Conservation (phyloP, 495 filamentous ascomycete species). For the Lasiosphaeris hirsuta region DNA sequence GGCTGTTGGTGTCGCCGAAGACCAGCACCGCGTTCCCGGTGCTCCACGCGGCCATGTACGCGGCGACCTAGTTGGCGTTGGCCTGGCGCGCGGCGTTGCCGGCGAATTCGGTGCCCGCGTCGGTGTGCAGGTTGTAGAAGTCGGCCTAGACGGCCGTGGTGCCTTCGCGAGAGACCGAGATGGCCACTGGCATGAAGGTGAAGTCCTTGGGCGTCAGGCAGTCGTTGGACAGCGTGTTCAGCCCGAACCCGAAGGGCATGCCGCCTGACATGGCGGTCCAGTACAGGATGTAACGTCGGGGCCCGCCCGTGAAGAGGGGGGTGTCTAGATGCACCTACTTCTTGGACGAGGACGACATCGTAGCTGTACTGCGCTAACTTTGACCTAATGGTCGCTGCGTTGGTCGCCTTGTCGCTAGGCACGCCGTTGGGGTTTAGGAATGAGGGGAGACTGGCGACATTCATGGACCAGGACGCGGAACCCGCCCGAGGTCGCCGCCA, state of each 20-base stretch:
- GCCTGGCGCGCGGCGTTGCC: constrained; percentile 50
- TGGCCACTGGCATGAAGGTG: constrained; percentile 52
- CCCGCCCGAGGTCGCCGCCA: constrained; percentile 20
- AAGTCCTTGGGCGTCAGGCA: constrained; percentile 66
- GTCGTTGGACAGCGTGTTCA: constrained; percentile 59
- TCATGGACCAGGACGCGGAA: constrained; percentile 57
- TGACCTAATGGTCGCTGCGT: constrained; percentile 45
- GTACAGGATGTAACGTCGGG: constrained; percentile 50
- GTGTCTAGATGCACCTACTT: constrained; percentile 72
- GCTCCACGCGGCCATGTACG: constrained; percentile 51
- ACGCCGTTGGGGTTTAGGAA: constrained; percentile 52
- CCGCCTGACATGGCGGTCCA: constrained; percentile 59
- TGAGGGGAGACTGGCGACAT: constrained; percentile 58
- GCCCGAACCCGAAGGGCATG: constrained; percentile 56
- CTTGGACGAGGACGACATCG: constrained; percentile 60
- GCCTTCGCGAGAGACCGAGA: constrained; percentile 14
- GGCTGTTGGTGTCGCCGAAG: constrained; percentile 58
- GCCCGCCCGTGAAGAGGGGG: constrained; percentile 55
- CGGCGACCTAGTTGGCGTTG: constrained; percentile 54
- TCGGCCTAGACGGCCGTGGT: constrained; percentile 46
- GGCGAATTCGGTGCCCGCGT: constrained; percentile 50
- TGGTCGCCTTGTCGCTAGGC: constrained; percentile 52
- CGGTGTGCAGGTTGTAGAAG: constrained; percentile 60
- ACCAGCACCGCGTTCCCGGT: constrained; percentile 57
- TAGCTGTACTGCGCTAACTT: constrained; percentile 50